These are phyloP conservation scores for Euclidium syriacum DNA, from an alignment of 345 rosid species.

Conservation along the genomic window DNA sequence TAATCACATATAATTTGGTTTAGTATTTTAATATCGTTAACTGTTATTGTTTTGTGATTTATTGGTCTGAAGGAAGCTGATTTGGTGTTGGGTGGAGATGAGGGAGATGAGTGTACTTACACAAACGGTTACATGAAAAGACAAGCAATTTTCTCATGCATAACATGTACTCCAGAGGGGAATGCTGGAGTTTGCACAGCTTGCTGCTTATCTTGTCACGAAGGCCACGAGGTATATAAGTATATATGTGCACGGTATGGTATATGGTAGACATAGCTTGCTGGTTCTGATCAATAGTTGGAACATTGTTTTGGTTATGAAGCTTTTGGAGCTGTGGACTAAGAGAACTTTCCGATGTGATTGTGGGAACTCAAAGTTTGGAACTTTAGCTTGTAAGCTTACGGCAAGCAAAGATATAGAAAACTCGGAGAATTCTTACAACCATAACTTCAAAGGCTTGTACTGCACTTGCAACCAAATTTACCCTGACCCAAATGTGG, in stretches of 20 bases:
- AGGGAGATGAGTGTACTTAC: constrained; percentile 92
- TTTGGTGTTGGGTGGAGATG: constrained; percentile 97
- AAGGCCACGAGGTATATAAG: constrained; percentile 99
- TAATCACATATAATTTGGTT: not conserved
- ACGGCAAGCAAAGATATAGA: constrained; percentile 65
- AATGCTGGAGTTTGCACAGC: constrained; percentile 95
- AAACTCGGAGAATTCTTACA: constrained; percentile 70
- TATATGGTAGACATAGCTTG: no score
- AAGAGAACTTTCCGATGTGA: constrained; percentile 89
- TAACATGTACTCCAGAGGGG: constrained; percentile 88
- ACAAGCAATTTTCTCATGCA: constrained; percentile 89
- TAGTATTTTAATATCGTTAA: not conserved
- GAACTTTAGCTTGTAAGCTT: constrained; percentile 78
- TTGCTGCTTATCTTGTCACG: constrained; percentile 90
- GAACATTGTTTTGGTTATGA: constrained; percentile 6
- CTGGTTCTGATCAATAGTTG: no score
- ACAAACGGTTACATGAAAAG: constrained; percentile 82
- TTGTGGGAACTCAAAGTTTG: constrained; percentile 92
- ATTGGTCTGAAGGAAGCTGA: constrained; percentile 61
- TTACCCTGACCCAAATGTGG: constrained; percentile 86
- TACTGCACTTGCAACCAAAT: constrained; percentile 80
- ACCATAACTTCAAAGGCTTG: constrained; percentile 87
- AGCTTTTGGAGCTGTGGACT: constrained; percentile 96
- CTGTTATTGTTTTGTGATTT: constrained; percentile 1
- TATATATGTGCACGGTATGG: no score